Conservation (phyloP, 805 yeast species). For the Hanseniaspora singularis region DNA sequence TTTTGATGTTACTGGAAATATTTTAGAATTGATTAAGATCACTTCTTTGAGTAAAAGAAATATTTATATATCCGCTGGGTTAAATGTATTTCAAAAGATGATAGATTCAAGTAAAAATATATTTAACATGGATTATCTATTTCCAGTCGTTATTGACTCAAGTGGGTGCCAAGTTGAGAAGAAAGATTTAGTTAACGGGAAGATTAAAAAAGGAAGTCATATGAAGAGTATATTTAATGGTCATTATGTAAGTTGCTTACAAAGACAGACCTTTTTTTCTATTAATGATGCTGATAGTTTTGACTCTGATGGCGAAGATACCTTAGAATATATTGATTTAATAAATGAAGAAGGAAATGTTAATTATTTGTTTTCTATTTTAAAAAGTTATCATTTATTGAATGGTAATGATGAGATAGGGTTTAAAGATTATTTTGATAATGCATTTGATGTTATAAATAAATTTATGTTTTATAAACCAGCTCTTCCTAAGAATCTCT, state of each 20-base stretch:
- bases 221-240: constrained; percentile 29
- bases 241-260: constrained; percentile 29
- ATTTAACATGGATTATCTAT: constrained; percentile 33
- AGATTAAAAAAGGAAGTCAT: constrained; percentile 27
- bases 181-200: constrained; percentile 25
- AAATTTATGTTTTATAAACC: constrained; percentile 37
- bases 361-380: constrained; percentile 37
- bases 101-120: constrained; percentile 27
- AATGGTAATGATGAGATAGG: constrained; percentile 25
- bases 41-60: constrained; percentile 40
- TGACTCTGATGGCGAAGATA: not conserved
- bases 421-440: constrained; percentile 28
- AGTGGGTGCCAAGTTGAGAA: constrained; percentile 38
- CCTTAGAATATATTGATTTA: constrained; percentile 5
- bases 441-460: constrained; percentile 31
- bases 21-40: constrained; percentile 42
- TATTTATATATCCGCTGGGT: constrained; percentile 40
- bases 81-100: constrained; percentile 33
- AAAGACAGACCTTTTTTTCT: constrained; percentile 21
- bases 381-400: constrained; percentile 38
- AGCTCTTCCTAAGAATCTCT: constrained; percentile 29
- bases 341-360: constrained; percentile 15
- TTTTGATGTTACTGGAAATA: constrained; percentile 40
- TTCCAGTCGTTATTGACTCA: constrained; percentile 36
- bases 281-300: constrained; percentile 11